phyloP scores from a whole-genome alignment of 1,139 yeast species.

The Entelexis paramagnoliae region DNA sequence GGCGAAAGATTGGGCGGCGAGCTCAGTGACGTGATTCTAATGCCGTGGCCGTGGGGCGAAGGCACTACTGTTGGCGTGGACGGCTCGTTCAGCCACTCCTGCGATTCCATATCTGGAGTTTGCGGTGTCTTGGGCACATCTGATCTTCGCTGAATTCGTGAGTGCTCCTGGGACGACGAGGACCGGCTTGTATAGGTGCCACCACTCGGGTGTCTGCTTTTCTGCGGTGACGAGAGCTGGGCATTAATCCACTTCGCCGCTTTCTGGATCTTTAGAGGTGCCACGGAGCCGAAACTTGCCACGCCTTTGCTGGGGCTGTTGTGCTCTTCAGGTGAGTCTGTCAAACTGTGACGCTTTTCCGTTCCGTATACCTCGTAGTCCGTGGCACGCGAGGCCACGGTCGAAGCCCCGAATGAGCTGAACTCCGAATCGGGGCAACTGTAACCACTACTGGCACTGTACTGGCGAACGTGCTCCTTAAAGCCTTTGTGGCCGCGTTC shows the following conservation, averaged over 20 bases:
- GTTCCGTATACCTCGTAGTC: background rate
- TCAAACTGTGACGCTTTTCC: background rate
- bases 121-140: background rate
- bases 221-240: background rate
- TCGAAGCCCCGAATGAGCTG: background rate
- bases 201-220: background rate
- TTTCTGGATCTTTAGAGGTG: constrained; percentile 1
- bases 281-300: background rate
- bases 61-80: background rate
- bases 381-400: background rate
- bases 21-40: background rate
- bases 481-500: background rate
- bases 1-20: constrained; percentile 8
- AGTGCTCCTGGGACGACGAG: background rate
- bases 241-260: background rate
- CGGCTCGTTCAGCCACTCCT: background rate
- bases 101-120: background rate
- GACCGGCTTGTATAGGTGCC: background rate
- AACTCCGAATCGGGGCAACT: background rate
- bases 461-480: constrained; percentile 4
- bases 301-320: background rate
- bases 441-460: background rate
- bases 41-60: background rate
- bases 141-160: background rate
- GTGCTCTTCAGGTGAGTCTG: too few relatives aligned